Conservation (phyloP, 2,329 filamentous ascomycete genomes). For the Botryosphaeria dothidea region DNA sequence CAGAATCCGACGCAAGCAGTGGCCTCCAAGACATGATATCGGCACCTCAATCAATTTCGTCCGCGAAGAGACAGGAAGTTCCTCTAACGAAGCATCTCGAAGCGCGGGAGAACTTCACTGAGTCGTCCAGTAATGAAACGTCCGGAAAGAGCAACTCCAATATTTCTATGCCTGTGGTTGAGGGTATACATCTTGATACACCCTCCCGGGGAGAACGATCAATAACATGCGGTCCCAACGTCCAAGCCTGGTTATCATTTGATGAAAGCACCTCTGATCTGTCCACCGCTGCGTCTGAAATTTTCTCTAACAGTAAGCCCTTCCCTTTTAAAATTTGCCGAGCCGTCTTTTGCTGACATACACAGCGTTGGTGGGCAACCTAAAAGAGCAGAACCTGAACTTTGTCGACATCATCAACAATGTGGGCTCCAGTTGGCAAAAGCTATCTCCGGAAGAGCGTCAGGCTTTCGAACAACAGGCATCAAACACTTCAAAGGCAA, state of each 20-base stretch:
- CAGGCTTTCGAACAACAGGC: neutral
- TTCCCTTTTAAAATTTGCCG: neutral
- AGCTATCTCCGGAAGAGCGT: neutral
- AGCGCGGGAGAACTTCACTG: no score
- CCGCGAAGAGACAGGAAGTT: no score
- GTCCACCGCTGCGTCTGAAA: neutral
- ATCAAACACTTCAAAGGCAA: neutral
- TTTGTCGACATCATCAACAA: neutral
- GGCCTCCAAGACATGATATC: no score
- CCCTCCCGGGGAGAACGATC: neutral
- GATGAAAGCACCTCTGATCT: neutral
- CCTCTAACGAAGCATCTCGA: no score
- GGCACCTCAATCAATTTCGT: no score
- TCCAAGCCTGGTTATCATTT: neutral
- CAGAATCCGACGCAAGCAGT: neutral
- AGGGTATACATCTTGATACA: neutral
- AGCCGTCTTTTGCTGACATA: neutral
- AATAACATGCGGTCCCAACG: neutral
- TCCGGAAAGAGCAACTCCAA: no score
- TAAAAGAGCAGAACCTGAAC: neutral
- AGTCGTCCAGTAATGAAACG: no score
- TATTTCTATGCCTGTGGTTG: no score
- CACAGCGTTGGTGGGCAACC: neutral
- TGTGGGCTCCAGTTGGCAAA: neutral
- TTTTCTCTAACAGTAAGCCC: neutral